These are phyloP conservation scores for Pterocarpus santalinus DNA, from an alignment of 306 rosid genomes.

Conservation along the genomic window DNA sequence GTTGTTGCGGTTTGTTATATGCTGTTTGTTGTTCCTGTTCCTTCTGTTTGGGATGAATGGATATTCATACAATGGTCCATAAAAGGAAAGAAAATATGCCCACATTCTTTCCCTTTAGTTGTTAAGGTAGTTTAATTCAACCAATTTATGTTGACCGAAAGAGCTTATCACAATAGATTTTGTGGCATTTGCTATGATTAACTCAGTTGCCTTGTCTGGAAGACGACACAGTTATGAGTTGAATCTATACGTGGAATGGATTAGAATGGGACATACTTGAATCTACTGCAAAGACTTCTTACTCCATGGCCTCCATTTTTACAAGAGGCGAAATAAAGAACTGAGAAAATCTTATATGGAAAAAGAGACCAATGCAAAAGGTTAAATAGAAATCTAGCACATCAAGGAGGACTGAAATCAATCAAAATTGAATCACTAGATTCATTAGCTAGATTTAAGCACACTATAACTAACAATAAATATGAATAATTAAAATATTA, in stretches of 20 bases:
- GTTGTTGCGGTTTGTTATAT: too few species aligned
- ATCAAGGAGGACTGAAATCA: constrained; percentile 26
- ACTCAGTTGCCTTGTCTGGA: too few species aligned
- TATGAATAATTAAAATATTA: constrained; percentile 18
- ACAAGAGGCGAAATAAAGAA: constrained; percentile 96
- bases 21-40: too few species aligned
- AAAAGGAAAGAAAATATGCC: too few species aligned
- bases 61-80: too few species aligned
- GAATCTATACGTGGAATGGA: not conserved
- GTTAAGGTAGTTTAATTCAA: too few species aligned
- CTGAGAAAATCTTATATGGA: constrained; percentile 81
- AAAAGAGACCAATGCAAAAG: constrained; percentile 38
- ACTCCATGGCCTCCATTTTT: constrained; percentile 91
- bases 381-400: constrained; percentile 39
- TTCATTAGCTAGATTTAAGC: constrained; percentile 24
- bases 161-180: too few species aligned
- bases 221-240: too few species aligned
- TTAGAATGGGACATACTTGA: constrained; percentile 68
- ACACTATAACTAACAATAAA: constrained; percentile 18
- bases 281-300: constrained; percentile 96
- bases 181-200: too few species aligned
- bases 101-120: too few species aligned
- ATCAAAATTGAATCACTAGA: constrained; percentile 16
- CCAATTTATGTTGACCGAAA: too few species aligned
- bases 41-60: too few species aligned